These are phyloP conservation scores for Lupinus albus DNA, from an alignment of 306 rosid genomes.

Conservation along the genomic window DNA sequence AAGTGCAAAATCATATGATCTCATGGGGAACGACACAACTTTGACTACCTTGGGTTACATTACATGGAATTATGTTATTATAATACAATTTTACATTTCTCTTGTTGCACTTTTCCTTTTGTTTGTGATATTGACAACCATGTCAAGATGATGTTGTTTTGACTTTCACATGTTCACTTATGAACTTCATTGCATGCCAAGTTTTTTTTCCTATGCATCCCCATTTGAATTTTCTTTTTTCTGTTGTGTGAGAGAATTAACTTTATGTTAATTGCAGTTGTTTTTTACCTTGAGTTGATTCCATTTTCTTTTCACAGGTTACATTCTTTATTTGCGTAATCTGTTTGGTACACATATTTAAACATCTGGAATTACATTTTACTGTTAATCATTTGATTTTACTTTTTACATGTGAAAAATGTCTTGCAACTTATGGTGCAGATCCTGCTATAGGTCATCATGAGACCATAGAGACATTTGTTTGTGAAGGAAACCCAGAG, in stretches of 20 bases:
- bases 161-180: conserved; percentile 17
- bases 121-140: conserved; percentile 12
- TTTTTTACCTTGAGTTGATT: conserved; percentile 1
- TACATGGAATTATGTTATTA: neutral
- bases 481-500: conserved; percentile 43
- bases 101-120: conserved; percentile 25
- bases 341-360: conserved; percentile 19
- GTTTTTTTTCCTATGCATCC: neutral
- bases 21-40: too few species aligned
- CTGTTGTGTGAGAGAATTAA: neutral
- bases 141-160: neutral
- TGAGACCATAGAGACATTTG: conserved; percentile 46
- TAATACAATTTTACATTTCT: conserved; percentile 22
- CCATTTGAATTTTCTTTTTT: neutral
- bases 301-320: neutral
- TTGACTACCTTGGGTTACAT: too few species aligned
- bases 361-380: conserved; percentile 18
- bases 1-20: too few species aligned
- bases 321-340: neutral
- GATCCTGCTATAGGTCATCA: conserved; percentile 40
- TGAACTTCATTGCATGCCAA: neutral
- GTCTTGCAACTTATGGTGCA: conserved; percentile 41
- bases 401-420: conserved; percentile 50
- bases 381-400: conserved; percentile 21
- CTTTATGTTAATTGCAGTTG: neutral